phyloP scores from a whole-genome alignment of 495 filamentous ascomycete species.

The Penicillium cinerascens region DNA sequence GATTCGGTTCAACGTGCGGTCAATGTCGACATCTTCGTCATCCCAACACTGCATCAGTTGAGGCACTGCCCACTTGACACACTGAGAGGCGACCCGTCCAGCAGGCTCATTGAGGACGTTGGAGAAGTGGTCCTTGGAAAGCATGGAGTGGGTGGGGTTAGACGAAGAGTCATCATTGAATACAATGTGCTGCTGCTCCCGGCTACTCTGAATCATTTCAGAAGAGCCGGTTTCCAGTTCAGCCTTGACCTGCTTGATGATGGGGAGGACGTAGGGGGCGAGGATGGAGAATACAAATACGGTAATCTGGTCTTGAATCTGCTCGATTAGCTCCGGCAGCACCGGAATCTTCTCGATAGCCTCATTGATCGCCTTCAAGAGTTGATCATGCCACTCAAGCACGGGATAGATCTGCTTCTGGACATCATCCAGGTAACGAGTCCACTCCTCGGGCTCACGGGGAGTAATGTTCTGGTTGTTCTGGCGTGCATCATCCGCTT shows the following conservation, averaged over 20 bases:
- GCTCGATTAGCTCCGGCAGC: conserved; percentile 71
- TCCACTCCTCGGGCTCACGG: conserved; percentile 72
- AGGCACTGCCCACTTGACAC: conserved; percentile 78
- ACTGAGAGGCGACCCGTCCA: conserved; percentile 71
- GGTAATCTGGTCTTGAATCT: conserved; percentile 74
- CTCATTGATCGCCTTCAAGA: conserved; percentile 72
- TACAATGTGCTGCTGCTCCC: conserved; percentile 76
- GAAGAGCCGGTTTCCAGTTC: conserved; percentile 80
- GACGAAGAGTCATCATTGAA: conserved; percentile 71
- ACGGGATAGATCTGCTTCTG: conserved; percentile 76
- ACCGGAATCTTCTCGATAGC: conserved; percentile 78
- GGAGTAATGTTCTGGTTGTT: conserved; percentile 59
- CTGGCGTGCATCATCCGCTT: conserved; percentile 55
- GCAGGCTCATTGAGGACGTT: conserved; percentile 86
- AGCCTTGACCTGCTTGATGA: conserved; percentile 78
- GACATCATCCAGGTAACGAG: conserved; percentile 60
- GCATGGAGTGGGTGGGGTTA: conserved; percentile 93
- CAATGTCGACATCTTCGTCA: conserved; percentile 62
- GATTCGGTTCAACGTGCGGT: conserved; percentile 66
- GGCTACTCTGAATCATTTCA: conserved; percentile 78
- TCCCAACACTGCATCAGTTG: conserved; percentile 86
- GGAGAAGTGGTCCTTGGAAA: conserved; percentile 90
- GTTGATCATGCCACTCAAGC: conserved; percentile 81
- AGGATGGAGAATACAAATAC: conserved; percentile 83
- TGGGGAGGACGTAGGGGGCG: conserved; percentile 79